These are phyloP conservation scores for Phytophthora pini DNA, from an alignment of 352 stramenopile genomes.

Conservation along the genomic window DNA sequence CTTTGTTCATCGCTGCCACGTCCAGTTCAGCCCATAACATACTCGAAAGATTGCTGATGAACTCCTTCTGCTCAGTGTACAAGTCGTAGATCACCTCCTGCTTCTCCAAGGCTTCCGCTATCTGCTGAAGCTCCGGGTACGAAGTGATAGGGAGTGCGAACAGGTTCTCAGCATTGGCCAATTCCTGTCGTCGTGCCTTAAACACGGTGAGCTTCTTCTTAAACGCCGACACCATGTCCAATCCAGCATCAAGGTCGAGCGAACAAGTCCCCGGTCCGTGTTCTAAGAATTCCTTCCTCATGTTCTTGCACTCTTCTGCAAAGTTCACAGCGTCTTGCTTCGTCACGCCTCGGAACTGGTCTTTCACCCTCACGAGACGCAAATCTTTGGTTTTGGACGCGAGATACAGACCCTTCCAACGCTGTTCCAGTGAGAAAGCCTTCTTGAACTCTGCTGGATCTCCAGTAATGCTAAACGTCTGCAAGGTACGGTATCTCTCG, in stretches of 20 bases:
- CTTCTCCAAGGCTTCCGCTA: slow-evolving; percentile 88
- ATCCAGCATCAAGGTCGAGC: slow-evolving; percentile 88
- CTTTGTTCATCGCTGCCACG: slow-evolving; percentile 90
- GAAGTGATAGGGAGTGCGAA: slow-evolving; percentile 93
- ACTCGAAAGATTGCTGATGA: slow-evolving; percentile 87
- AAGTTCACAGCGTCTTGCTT: slow-evolving; percentile 92
- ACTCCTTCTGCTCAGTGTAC: slow-evolving; percentile 95
- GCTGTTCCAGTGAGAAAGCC: slow-evolving; percentile 81
- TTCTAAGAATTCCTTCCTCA: slow-evolving; percentile 90
- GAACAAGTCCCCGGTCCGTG: slow-evolving; percentile 85
- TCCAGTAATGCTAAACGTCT: slow-evolving; percentile 83
- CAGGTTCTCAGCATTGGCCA: slow-evolving; percentile 95
- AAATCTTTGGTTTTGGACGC: slow-evolving; percentile 94
- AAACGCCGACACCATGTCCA: slow-evolving; percentile 90
- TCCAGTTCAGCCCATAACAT: slow-evolving; percentile 96
- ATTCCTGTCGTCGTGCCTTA: slow-evolving; percentile 82
- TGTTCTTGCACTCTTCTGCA: slow-evolving; percentile 81
- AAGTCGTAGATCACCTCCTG: slow-evolving; percentile 91
- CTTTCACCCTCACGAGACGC: slow-evolving; percentile 93
- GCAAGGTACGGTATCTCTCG: slow-evolving; percentile 91
- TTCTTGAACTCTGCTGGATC: slow-evolving; percentile 68
- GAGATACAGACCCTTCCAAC: slow-evolving; percentile 87
- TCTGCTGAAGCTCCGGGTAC: slow-evolving; percentile 91
- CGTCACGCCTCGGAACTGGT: slow-evolving; percentile 94
- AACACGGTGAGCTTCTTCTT: slow-evolving; percentile 80